Percentiles rank a stretch among this genome's conserved stretches.
Conservation (phyloP, 2,329 filamentous ascomycete genomes). For the Fusarium sororula region DNA sequence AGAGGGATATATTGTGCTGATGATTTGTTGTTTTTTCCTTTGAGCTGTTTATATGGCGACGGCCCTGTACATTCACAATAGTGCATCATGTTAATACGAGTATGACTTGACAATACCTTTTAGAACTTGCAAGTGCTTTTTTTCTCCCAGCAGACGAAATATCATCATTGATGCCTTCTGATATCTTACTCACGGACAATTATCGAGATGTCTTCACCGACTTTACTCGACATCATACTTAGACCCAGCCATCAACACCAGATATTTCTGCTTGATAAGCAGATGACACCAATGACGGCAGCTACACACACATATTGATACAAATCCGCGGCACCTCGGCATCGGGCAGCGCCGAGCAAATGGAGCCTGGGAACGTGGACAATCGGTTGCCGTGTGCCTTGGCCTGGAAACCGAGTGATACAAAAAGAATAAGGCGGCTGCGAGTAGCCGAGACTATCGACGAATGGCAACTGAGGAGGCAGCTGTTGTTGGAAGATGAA, state of each 20-base stretch:
- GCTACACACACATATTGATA: not conserved
- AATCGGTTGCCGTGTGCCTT: slow-evolving; percentile 8
- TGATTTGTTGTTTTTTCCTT: slow-evolving; percentile 29
- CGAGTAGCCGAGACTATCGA: slow-evolving; percentile 22
- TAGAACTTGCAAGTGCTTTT: not conserved
- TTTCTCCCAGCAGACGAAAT: not conserved
- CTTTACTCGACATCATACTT: not conserved
- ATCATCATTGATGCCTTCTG: not conserved
- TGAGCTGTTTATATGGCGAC: slow-evolving; percentile 27
- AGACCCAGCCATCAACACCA: not conserved
- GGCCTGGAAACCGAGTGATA: slow-evolving; percentile 29
- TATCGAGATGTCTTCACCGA: not conserved
- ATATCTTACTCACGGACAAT: not conserved
- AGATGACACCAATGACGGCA: not conserved
- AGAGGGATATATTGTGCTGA: slow-evolving; percentile 23
- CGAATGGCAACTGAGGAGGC: slow-evolving; percentile 7
- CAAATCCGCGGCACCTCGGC: slow-evolving; percentile 14
- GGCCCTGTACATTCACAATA: slow-evolving; percentile 22
- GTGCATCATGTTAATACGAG: slow-evolving; percentile 33
- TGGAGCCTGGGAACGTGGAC: slow-evolving; percentile 23
- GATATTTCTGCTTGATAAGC: slow-evolving; percentile 6
- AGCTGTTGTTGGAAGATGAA: not conserved
- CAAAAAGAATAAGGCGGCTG: slow-evolving; percentile 26
- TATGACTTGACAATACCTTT: slow-evolving; percentile 17
- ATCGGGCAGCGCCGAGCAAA: slow-evolving; percentile 21